Conservation (phyloP, 2,329 filamentous ascomycete genomes). For the Botrytis squamosa region DNA sequence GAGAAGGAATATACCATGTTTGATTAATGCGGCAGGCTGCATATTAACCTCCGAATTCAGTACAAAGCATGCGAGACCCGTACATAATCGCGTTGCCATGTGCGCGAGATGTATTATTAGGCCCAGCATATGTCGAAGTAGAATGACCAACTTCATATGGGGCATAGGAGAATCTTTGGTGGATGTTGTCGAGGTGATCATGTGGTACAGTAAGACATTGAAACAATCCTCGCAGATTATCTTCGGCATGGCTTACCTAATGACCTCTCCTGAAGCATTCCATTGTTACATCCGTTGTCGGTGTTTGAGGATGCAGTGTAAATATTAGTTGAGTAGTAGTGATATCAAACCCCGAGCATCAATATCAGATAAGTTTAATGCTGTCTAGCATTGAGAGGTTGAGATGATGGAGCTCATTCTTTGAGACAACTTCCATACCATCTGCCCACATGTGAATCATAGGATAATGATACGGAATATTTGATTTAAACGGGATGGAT, state of each 20-base stretch:
- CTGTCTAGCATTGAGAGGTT: background rate
- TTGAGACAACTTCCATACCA: background rate
- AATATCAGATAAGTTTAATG: background rate
- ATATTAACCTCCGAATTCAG: background rate
- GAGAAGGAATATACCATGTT: conserved; percentile 8
- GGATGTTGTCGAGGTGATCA: conserved; percentile 1
- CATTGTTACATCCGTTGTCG: background rate
- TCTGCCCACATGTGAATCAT: background rate
- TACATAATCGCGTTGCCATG: conserved; percentile 4
- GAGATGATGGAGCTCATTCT: background rate
- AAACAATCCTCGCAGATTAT: conserved; percentile 4
- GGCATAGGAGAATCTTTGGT: background rate
- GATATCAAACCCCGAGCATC: background rate
- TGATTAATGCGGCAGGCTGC: background rate
- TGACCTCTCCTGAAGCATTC: background rate
- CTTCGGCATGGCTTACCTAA: background rate
- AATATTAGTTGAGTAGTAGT: background rate
- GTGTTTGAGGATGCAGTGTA: background rate
- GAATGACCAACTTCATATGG: background rate
- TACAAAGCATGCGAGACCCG: background rate
- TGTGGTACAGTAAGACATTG: background rate
- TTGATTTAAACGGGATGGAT: background rate
- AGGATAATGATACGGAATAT: background rate
- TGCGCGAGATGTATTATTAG: background rate
- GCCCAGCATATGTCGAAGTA: background rate